Evolutionary conservation across 1,284 basidiomycete genomes (phyloP).

Genomic region (Agaricales sp.): DNA sequence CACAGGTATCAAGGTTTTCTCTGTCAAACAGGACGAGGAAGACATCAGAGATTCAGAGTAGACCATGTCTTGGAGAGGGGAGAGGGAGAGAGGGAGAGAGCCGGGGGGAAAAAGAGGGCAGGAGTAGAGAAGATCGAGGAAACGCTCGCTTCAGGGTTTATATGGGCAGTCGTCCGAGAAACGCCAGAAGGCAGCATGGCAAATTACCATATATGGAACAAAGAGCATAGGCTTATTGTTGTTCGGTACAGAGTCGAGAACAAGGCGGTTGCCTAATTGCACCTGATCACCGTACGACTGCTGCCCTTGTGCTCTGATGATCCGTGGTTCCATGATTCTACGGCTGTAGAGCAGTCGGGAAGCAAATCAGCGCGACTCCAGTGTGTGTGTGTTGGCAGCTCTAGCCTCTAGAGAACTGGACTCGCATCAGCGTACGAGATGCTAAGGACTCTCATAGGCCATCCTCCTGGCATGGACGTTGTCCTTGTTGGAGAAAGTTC

Average conservation of each 20-base stretch:
- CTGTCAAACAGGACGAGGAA: not conserved
- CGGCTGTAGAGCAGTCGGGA: too few species aligned
- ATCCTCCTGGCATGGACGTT: too few species aligned
- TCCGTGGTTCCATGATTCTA: too few species aligned
- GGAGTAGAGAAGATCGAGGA: not conserved
- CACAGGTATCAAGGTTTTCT: not conserved
- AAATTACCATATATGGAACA: not conserved
- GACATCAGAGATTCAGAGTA: not conserved
- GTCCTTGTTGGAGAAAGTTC: too few species aligned
- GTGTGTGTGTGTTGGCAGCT: too few species aligned
- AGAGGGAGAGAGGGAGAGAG: constrained; percentile 8
- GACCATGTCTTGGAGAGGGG: not conserved
- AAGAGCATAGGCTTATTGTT: not conserved
- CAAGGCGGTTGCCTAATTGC: not conserved
- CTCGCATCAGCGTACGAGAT: too few species aligned
- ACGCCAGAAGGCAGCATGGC: not conserved
- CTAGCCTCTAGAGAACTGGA: too few species aligned
- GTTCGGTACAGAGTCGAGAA: not conserved
- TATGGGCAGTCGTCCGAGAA: not conserved
- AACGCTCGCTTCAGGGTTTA: too few species aligned
- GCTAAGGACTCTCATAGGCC: too few species aligned
- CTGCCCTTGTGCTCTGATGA: too few species aligned
- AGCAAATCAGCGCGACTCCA: too few species aligned
- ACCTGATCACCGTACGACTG: too few species aligned
- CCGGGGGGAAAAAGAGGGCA: constrained; percentile 1